Base-by-base conservation (phyloP, 2,329 filamentous ascomycete genomes). In the Sclerotinia minor region DNA sequence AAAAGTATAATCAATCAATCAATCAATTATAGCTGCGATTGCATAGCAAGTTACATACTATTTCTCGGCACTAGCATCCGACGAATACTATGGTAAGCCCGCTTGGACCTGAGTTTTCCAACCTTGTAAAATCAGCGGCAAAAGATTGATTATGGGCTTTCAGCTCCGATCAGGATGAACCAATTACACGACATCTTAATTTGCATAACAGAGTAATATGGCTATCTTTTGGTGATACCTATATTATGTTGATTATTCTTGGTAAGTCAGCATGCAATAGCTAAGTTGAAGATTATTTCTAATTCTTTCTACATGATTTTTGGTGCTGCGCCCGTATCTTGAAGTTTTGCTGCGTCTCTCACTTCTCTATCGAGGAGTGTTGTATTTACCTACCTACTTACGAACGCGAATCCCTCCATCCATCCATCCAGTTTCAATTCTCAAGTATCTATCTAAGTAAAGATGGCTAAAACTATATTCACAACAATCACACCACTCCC, bases 401-500 rank as follows among this genome's bases (percentile, higher is more conserved):
- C 38, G 2, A 11, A 38, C 2, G 19, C 55, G 24, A 61, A 21
- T 17, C 19, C 24, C 15, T 35, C 24, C 21, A 61, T 35, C 24
- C n/a, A 61, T 38, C 35, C 9, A 38, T 11, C 29, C 29, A 29
- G 29, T 5, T 59, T 35, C 8, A 19, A 38, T 9, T 57, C 21
- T 9, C 0, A 35, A 41, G 8, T 38, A 38, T 3, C 38, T 7
- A n/a, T n/a, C 21, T 6, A 26, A 44, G 35, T 24, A 29, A 67
- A 53, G 7, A 76, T 76, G 74, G 73, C 74, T 32, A 76, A 75
- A 72, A 87, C 84, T n/a, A 82, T 87, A 41, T 92, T 94, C 80
- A 95, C 91, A 53, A 90, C 87, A 55, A 87, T 94, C 73, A 95
- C 91, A 45, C 90, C 92, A 26, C 84, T 96, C 41, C 92, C 93